Percentiles rank a stretch among this genome's conserved stretches.
phyloP scores from a whole-genome alignment of 306 rosid species.

The Sicyos baderoa region DNA sequence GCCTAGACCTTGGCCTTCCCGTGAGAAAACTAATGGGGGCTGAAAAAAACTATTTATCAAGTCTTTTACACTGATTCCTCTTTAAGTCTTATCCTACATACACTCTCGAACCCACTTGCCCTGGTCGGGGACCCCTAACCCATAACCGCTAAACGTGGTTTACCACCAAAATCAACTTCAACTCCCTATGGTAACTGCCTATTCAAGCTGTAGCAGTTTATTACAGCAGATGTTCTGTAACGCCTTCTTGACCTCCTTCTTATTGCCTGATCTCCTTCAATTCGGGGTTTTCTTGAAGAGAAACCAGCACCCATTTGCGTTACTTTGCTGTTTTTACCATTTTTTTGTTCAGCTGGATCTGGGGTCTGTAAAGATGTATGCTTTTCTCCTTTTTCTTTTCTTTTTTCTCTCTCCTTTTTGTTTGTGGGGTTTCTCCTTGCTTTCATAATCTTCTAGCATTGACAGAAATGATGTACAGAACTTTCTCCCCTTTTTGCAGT shows the following conservation, averaged over 20 bases:
- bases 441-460: constrained; percentile 38
- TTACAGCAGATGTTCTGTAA: constrained; percentile 40
- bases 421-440: constrained; percentile 38
- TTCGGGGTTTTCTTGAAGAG: constrained; percentile 33
- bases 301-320: constrained; percentile 36
- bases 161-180: constrained; percentile 36
- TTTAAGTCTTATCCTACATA: constrained; percentile 32
- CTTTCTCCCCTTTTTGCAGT: constrained; percentile 39
- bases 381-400: too few relatives aligned
- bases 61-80: constrained; percentile 30
- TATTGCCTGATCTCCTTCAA: constrained; percentile 23
- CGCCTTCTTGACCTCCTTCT: constrained; percentile 35
- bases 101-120: constrained; percentile 27
- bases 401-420: constrained; percentile 26
- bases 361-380: constrained; percentile 62
- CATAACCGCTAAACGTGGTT: constrained; percentile 30
- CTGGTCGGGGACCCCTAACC: constrained; percentile 42
- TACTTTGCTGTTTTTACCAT: constrained; percentile 26
- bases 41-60: background rate
- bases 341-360: constrained; percentile 48
- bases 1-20: constrained; percentile 84
- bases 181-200: constrained; percentile 37
- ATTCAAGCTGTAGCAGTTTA: constrained; percentile 43
- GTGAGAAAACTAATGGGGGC: constrained; percentile 70
- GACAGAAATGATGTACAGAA: constrained; percentile 69